Conservation (phyloP, 2,329 filamentous ascomycete genomes). For the Colletotrichum filicis region DNA sequence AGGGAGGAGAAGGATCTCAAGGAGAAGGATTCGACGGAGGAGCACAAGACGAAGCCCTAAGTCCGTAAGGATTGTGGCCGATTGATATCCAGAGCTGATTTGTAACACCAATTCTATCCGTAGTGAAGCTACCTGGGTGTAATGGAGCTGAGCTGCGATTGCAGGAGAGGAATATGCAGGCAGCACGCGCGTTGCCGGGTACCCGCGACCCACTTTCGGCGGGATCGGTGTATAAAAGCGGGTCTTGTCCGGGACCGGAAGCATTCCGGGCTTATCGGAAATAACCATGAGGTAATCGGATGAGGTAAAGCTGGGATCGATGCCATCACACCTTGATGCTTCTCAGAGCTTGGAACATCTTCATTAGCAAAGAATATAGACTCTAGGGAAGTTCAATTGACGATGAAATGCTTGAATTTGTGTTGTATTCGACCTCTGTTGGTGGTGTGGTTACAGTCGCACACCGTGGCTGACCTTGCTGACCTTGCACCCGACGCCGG, state of each 20-base stretch:
- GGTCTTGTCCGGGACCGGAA: constrained; percentile 30
- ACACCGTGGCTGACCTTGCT: constrained; percentile 12
- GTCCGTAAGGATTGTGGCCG: not conserved
- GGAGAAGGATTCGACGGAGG: constrained; percentile 32
- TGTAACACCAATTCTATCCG: not conserved
- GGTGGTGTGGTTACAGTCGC: not conserved
- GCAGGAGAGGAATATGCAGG: not conserved
- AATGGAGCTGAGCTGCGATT: not conserved
- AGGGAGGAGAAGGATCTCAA: constrained; percentile 54
- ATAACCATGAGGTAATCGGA: constrained; percentile 5
- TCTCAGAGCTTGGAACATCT: not conserved
- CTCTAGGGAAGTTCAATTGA: not conserved
- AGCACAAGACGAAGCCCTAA: constrained; percentile 34
- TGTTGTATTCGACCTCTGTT: not conserved
- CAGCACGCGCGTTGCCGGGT: constrained; percentile 28
- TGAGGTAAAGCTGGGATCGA: not conserved
- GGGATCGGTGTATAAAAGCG: constrained; percentile 22
- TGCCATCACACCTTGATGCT: not conserved
- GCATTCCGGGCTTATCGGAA: constrained; percentile 14
- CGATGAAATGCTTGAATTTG: not conserved
- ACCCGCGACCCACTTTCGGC: constrained; percentile 14
- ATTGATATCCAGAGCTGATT: not conserved
- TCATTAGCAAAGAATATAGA: not conserved
- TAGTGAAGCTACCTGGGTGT: not conserved
- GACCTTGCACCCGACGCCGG: constrained; percentile 14